phyloP scores from a whole-genome alignment of 352 stramenopile species.

The Pythium aquatile region DNA sequence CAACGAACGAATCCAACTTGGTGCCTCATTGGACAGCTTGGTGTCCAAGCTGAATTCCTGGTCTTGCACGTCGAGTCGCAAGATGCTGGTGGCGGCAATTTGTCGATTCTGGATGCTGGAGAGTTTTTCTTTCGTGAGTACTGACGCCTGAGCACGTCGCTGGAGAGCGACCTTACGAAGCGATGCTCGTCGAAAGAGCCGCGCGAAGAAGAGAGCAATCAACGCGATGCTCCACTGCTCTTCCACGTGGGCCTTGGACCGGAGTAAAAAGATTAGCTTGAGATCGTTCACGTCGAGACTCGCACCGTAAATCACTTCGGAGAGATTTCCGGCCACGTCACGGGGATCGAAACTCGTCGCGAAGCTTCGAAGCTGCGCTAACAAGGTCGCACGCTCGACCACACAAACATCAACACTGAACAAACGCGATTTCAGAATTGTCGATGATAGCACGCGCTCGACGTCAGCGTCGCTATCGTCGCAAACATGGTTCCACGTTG shows the following conservation, averaged over 20 bases:
- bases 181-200: conserved; percentile 33
- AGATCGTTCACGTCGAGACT: conserved; percentile 36
- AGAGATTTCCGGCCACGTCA: conserved; percentile 33
- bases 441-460: conserved; percentile 11
- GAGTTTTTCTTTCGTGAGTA: background rate
- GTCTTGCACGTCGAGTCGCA: background rate
- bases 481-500: background rate
- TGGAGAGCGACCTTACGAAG: conserved; percentile 33
- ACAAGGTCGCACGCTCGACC: conserved; percentile 1
- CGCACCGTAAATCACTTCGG: conserved; percentile 35
- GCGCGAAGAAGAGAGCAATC: conserved; percentile 40
- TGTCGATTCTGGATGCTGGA: background rate
- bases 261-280: conserved; percentile 28
- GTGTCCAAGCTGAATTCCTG: background rate
- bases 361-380: conserved; percentile 21
- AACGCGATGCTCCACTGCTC: conserved; percentile 38
- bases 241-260: conserved; percentile 27
- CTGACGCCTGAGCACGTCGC: conserved; percentile 4
- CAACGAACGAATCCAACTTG: background rate
- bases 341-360: conserved; percentile 29
- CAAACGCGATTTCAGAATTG: conserved; percentile 20
- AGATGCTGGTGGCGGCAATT: background rate
- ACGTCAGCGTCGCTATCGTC: conserved; percentile 7
- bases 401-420: conserved; percentile 24
- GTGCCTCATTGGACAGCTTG: background rate